Evolutionary conservation across 257 asterid genomes (phyloP), one percentile per base, ranked within the genome.

Genomic region (Jacaranda mimosifolia): DNA sequence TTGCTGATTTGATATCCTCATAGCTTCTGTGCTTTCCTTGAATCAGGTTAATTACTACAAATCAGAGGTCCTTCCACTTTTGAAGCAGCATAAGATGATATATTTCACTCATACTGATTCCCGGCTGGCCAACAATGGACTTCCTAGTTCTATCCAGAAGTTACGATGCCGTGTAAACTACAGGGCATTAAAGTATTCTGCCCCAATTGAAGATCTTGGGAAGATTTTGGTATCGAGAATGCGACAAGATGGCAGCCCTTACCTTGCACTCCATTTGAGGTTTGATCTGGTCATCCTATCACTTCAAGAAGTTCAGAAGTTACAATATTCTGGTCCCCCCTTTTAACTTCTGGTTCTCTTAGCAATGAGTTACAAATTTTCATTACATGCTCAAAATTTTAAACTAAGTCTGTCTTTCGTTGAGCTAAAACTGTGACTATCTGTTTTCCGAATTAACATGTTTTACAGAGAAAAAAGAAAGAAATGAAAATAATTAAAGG

Each of bases 261-360:
- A 89, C 84, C 94, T 95, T 78, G 97, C 99, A 72, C 97, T 95
- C 43, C 99, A 95, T 87, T 81, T 95, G 83, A 93, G 99, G 99
- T 95, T 73, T 70, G 84, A 72, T 45, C 60, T 71, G 40, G 56
- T 74, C 63, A 21, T 68, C 59, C 26, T 63, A 66, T 68, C 43
- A 42, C 52, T 49, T 64, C 45, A 15, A n/a, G 21, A 43, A 15
- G 46, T 48, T 81, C 72, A 38, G 39, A 74, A 68, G 52, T 53
- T 59, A 9, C 13, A 49, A 12, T 45, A 14, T 63, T 57, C 15
- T 11, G 42, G 10, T 38, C 65, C 52, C 38, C 38, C 39, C 42
- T 72, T 43, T 71, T 2, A 4, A 53, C 43, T 71, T 35, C 38
- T 4, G 51, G 17, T 26, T 39, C 71, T 66, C 51, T 1, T 9